phyloP scores from a whole-genome alignment of 2,329 filamentous ascomycete genomes.

The Exophiala phaeomuriformis region DNA sequence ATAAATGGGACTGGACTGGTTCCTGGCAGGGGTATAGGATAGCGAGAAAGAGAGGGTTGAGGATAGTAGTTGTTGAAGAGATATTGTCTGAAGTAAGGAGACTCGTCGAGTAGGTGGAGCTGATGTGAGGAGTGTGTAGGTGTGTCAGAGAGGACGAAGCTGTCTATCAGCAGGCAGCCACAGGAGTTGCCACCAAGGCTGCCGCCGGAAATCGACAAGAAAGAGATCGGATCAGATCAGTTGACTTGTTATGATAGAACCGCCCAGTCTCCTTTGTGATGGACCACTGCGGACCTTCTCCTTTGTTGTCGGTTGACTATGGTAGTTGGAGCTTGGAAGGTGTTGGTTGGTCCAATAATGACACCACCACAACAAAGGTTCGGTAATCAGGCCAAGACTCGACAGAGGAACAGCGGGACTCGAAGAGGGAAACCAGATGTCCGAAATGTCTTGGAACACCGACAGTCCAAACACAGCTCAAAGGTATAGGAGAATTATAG shows the following conservation, averaged over 20 bases:
- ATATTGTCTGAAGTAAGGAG: constrained; percentile 3
- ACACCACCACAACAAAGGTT: constrained; percentile 10
- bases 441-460: constrained; percentile 2
- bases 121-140: constrained; percentile 4
- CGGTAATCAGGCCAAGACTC: constrained; percentile 4
- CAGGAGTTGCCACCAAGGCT: constrained; percentile 8
- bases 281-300: constrained; percentile 7
- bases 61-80: constrained; percentile 3
- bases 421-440: background rate
- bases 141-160: constrained; percentile 10
- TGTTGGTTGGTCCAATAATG: constrained; percentile 1
- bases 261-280: constrained; percentile 5
- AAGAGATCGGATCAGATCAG: constrained; percentile 5
- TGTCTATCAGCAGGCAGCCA: constrained; percentile 19
- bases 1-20: constrained; percentile 13
- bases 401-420: constrained; percentile 2
- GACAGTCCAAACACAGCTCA: constrained; percentile 12
- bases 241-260: constrained; percentile 5
- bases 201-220: background rate
- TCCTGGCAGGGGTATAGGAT: constrained; percentile 19
- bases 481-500: constrained; percentile 19
- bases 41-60: background rate
- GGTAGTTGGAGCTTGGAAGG: constrained; percentile 10
- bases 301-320: constrained; percentile 13
- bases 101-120: constrained; percentile 10